These are phyloP conservation scores for Melianthus villosus DNA, from an alignment of 441 rosid genomes.

Conservation along the genomic window DNA sequence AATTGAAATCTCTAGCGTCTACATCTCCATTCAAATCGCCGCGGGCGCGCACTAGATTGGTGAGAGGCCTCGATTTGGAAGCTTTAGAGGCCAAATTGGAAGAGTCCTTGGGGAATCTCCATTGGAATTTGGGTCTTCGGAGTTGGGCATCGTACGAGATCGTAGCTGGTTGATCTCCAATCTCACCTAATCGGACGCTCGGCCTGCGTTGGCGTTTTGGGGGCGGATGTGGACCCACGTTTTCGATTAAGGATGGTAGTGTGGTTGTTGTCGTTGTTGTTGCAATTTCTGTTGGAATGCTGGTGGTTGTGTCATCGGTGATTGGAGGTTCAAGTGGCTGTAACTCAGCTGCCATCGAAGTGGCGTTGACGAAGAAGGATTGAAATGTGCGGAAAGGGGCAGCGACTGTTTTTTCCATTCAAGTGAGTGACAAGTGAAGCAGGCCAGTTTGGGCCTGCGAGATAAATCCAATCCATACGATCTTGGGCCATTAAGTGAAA, in stretches of 20 bases:
- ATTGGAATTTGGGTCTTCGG: constrained; percentile 30
- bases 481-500: no score
- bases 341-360: constrained; percentile 28
- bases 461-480: no score
- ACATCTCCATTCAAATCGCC: constrained; percentile 14
- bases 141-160: constrained; percentile 18
- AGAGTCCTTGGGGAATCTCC: constrained; percentile 27
- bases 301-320: not conserved
- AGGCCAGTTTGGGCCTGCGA: no score
- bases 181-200: constrained; percentile 60
- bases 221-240: constrained; percentile 17
- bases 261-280: constrained; percentile 6
- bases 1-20: constrained; percentile 23
- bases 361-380: no score
- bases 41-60: constrained; percentile 42
- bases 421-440: no score
- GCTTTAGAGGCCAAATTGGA: constrained; percentile 19
- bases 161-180: constrained; percentile 37
- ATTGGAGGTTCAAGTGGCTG: constrained; percentile 21
- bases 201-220: constrained; percentile 52
- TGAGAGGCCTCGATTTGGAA: constrained; percentile 40
- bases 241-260: constrained; percentile 10
- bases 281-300: constrained; percentile 7
- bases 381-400: no score
- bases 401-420: no score